Base-by-base conservation (phyloP, 352 stramenopile genomes). In the Aphanomyces cochlioides region DNA sequence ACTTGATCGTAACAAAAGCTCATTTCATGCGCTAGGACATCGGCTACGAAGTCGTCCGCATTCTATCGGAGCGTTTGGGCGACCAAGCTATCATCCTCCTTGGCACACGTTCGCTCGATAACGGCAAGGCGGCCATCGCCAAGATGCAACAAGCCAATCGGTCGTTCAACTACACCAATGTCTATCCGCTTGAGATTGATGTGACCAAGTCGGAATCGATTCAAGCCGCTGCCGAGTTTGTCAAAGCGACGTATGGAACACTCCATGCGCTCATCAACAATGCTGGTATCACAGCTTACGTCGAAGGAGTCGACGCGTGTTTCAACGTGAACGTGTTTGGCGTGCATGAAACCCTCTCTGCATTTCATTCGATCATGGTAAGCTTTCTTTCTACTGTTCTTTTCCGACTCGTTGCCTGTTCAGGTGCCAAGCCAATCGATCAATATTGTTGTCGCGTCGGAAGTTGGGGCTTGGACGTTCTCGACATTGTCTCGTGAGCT, bases 221-320 rank as follows among this genome's bases (percentile, higher is more conserved):
- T 41, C 37, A 41, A 37, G 60, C n/a, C 7, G 60, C 60, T 3
- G 60, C 47, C 41, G 60, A 19, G 3, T 4, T 7, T 12, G 60
- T 67, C 7, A 7, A 56, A 5, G n/a, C 41, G 6, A 58, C 6
- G 28, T 57, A 67, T 37, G 60, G 60, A 3, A 17, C 12, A 15
- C 47, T 67, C 43, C 12, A 67, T 6, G 60, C 54, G 17, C 47
- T 67, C 43, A 56, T 67, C 60, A 67, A 67, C 47, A 67, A 67
- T 15, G 60, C 60, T 57, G 60, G 43, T 17, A 67, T 67, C 19
- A 15, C 47, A 15, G 60, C 38, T 36, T 39, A 41, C 3, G 15
- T n/a, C 2, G 41, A n/a, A n/a, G n/a, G 60, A 0, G 19, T 41
- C 47, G 60, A 67, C 15, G 39, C 41, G 47, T 54, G 43, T 17